phyloP scores from a whole-genome alignment of 1,139 yeast species.

The Saccharomyces hybrid region DNA sequence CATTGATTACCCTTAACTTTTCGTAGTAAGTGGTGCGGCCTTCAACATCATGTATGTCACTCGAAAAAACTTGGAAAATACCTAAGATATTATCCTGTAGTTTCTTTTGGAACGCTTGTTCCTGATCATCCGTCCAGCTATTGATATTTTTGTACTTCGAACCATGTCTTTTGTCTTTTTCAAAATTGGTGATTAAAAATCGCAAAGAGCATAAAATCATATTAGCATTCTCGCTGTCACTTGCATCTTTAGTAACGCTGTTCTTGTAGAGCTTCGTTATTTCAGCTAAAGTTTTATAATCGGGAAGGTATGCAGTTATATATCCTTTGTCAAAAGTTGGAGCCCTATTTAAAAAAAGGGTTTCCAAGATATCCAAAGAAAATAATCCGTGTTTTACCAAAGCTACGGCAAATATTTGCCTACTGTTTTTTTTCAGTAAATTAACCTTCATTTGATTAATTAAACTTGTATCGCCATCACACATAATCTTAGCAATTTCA shows the following conservation, averaged over 20 bases:
- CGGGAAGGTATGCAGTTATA: slow-evolving; percentile 27
- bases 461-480: slow-evolving; percentile 18
- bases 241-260: slow-evolving; percentile 11
- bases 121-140: slow-evolving; percentile 26
- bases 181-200: slow-evolving; percentile 27
- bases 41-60: slow-evolving; percentile 63
- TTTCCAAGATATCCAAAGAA: slow-evolving; percentile 27
- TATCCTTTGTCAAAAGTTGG: slow-evolving; percentile 27
- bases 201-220: slow-evolving; percentile 26
- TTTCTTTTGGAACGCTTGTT: slow-evolving; percentile 28
- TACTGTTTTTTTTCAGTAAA: slow-evolving; percentile 25
- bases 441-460: slow-evolving; percentile 18
- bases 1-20: slow-evolving; percentile 64
- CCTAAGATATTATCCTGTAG: slow-evolving; percentile 63
- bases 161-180: slow-evolving; percentile 25
- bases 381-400: slow-evolving; percentile 29
- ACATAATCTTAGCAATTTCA: slow-evolving; percentile 42
- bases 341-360: slow-evolving; percentile 23
- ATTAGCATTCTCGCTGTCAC: slow-evolving; percentile 23
- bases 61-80: slow-evolving; percentile 71
- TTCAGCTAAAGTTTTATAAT: slow-evolving; percentile 30
- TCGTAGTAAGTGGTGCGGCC: slow-evolving; percentile 69
- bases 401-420: slow-evolving; percentile 31
- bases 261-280: slow-evolving; percentile 27
- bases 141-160: slow-evolving; percentile 20